Percentiles rank a stretch among this genome's conserved stretches.
Conservation (phyloP, 176 grass and related monocot genomes). For the Aechmea fasciata region DNA sequence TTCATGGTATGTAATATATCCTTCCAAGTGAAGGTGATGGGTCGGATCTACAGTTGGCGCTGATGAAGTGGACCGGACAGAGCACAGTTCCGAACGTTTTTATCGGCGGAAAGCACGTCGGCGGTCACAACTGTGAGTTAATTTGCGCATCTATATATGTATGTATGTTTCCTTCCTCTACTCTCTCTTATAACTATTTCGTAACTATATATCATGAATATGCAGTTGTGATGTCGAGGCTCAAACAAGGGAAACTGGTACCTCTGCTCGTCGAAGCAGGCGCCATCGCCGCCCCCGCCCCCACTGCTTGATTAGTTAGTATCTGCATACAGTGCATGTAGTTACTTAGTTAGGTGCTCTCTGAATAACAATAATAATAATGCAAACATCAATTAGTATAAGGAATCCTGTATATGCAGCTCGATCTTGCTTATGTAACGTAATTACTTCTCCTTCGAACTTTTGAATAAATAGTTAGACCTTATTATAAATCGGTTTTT, state of each 20-base stretch:
- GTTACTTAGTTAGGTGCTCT: too few species aligned
- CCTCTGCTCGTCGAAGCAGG: slow-evolving; percentile 68
- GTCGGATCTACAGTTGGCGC: slow-evolving; percentile 45
- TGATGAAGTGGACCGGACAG: slow-evolving; percentile 73
- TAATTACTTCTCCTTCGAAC: too few species aligned
- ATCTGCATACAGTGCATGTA: too few species aligned
- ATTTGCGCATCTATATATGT: not conserved
- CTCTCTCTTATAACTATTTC: not conserved
- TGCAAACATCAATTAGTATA: too few species aligned
- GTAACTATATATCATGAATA: not conserved
- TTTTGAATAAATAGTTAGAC: too few species aligned
- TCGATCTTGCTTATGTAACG: too few species aligned
- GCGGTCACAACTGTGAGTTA: slow-evolving; percentile 56
- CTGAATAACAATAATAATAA: too few species aligned
- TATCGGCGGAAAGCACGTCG: slow-evolving; percentile 70
- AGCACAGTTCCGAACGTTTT: slow-evolving; percentile 80
- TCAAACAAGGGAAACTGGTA: slow-evolving; percentile 46
- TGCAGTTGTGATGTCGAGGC: slow-evolving; percentile 38
- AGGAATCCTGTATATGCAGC: too few species aligned
- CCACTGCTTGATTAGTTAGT: not conserved
- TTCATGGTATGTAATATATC: too few species aligned
- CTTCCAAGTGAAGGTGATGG: slow-evolving; percentile 53
- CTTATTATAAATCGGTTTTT: too few species aligned
- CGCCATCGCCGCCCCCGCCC: slow-evolving; percentile 27
- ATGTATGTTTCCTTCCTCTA: not conserved